Evolutionary conservation across 1,284 basidiomycete genomes (phyloP), one percentile per base, ranked within the genome.

Genomic region (Hemileia vastatrix): DNA sequence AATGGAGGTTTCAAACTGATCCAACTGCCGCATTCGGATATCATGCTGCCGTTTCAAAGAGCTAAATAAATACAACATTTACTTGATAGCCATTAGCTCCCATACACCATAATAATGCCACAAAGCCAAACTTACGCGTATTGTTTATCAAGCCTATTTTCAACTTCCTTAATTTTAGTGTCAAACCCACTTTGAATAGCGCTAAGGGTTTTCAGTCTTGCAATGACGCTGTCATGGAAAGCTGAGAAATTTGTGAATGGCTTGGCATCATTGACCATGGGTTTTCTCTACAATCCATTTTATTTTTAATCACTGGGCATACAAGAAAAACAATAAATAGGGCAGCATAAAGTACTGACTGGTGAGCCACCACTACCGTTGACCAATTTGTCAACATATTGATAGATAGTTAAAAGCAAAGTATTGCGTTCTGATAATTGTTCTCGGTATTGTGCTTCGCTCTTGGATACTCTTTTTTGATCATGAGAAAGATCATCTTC

Each of bases 191-290:
- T 73, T 73, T 92, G 86, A 40, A 95, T 86, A 65, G 88, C 84
- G 52, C 84, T 86, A 63, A 97, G 83, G 0, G 84, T 80, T 69
- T 90, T 89, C 53, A 98, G 80, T 5, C 92, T 83, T 0, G 84
- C 83, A 70, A 95, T 85, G n/a, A 98, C 82, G 67, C 90, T 90
- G 76, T 96, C 91, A 69, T 93, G 90, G 81, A 98, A 97, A 63
- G 92, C 86, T 66, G 82, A 79, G 73, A 97, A 97, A 79, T 95
- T 61, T 33, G 88, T 89, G 75, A 89, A 91, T 0, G 90, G 90
- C 71, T 90, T 91, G 1, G 87, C 87, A 74, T 92, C 88, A 84
- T 9, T 65, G 66, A 53, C 59, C 65, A 55, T 21, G 66, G 40
- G 55, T 45, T 64, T 69, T 36, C 66, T 66, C 70, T 71, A 48